A percentile compares a stretch with the other conserved stretches of the same genome.
Conservation (phyloP, 176 grass and related monocot species). For the Zoysia pacifica region DNA sequence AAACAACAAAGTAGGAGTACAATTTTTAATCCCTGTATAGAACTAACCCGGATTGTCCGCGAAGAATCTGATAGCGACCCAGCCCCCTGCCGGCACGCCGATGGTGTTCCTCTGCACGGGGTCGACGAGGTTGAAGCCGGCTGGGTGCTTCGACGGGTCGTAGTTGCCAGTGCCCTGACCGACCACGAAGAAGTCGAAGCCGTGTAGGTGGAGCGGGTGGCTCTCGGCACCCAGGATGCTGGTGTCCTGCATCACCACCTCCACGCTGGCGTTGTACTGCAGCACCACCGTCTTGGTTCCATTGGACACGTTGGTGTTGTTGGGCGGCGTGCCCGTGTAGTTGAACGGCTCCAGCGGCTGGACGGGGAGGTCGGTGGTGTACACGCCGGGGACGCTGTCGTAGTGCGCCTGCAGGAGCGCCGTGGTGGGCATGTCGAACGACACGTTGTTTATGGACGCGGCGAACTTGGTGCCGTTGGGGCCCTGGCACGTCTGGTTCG, state of each 20-base stretch:
- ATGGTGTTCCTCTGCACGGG: conserved; percentile 72
- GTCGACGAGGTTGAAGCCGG: conserved; percentile 59
- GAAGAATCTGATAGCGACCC: conserved; percentile 76
- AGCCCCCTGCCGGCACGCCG: conserved; percentile 61
- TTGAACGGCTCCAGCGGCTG: conserved; percentile 58
- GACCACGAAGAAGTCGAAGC: conserved; percentile 68
- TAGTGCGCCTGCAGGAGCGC: conserved; percentile 71
- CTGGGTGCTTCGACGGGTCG: conserved; percentile 40
- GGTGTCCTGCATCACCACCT: conserved; percentile 79
- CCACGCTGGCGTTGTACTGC: conserved; percentile 65
- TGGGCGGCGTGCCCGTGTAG: conserved; percentile 81
- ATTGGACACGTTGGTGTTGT: conserved; percentile 67
- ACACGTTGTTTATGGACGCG: conserved; percentile 71
- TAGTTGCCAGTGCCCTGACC: conserved; percentile 68
- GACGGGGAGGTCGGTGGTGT: conserved; percentile 60
- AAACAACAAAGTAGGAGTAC: not conserved
- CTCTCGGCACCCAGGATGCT: conserved; percentile 68
- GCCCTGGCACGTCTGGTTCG: conserved; percentile 65
- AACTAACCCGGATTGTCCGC: conserved; percentile 74
- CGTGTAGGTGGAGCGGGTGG: conserved; percentile 80
- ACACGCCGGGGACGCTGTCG: conserved; percentile 37
- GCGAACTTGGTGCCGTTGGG: conserved; percentile 68
- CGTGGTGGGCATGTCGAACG: conserved; percentile 62
- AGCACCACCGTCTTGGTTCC: conserved; percentile 69
- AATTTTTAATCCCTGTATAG: not conserved